Base-by-base conservation (phyloP, 2,329 filamentous ascomycete genomes). In the Scopulariopsis brevicaulis region DNA sequence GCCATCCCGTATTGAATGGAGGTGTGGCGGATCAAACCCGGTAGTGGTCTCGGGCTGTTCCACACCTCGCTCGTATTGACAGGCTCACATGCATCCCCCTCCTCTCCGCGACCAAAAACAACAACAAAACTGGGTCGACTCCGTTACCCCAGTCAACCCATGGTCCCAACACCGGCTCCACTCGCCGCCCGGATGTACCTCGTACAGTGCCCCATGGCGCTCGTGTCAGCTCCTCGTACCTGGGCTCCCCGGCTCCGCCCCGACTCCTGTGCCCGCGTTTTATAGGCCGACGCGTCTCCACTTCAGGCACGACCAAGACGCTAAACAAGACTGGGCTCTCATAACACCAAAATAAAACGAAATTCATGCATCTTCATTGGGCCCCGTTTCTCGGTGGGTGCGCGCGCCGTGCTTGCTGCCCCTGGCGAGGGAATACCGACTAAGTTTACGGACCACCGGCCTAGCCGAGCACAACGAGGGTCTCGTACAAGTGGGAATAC, bases 361-460 rank as follows among this genome's bases (percentile, higher is more conserved):
- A 37, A 54, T 46, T 58, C 50, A 58, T 54, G 56, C 56, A 54
- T 25, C 28, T 58, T 53, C 50, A 58, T 58, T 58, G 51, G 56
- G 20, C 18, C 35, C 32, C 22, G 28, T 53, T 48, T 46, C 34
- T n/a, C 25, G 40, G 34, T 22, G 7, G 11, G 46, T 24, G 46
- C 46, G 20, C 46, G 8, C 46, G 22, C 22, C 46, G 22, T 22
- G 46, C 22, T 20, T 22, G 20, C 5, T 11, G 6, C 46, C 46
- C 46, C 46, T 50, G 20, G 3, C 20, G 8, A 11, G 37, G 12
- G 34, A 7, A 7, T 40, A 40, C 37, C 18, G n/a, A 46, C 40
- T 7, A 46, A 50, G 46, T 22, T 50, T 50, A 24, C 37, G 46
- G 20, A 22, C 20, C 46, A 22, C 46, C 20, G 46, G 46, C 46